Evolutionary conservation across 139 green algal genomes (phyloP).

Genomic region (Desmodesmus armatus): DNA sequence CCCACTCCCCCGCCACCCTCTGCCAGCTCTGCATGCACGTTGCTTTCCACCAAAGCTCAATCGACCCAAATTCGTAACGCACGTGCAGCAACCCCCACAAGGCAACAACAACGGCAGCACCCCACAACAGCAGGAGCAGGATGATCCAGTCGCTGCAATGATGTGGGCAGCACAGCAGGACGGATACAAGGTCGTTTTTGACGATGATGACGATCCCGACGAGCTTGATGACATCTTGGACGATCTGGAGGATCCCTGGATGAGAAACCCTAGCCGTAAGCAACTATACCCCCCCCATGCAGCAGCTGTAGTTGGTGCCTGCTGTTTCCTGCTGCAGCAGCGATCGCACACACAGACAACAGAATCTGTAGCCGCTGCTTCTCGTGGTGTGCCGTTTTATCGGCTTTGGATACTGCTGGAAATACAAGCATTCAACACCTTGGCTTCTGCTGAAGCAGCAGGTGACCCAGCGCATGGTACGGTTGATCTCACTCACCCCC

Average conservation of each 20-base stretch:
- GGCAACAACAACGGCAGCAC: too few relatives aligned
- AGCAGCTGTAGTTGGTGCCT: not conserved
- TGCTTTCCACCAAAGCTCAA: too few relatives aligned
- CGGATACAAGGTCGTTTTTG: not conserved
- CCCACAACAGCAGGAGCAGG: not conserved
- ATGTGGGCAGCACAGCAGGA: not conserved
- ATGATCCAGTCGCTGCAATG: not conserved
- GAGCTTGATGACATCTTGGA: constrained; percentile 2
- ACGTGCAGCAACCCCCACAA: too few relatives aligned
- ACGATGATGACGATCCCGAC: not conserved
- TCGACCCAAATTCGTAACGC: too few relatives aligned
- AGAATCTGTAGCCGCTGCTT: too few relatives aligned
- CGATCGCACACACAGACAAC: too few relatives aligned
- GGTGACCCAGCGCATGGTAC: not conserved
- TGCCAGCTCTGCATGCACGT: not conserved
- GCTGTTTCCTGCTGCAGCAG: not conserved
- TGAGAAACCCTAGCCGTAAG: constrained; percentile 32
- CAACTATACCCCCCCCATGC: not conserved
- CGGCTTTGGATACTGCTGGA: too few relatives aligned
- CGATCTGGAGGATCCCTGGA: constrained; percentile 28
- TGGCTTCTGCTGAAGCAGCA: not conserved
- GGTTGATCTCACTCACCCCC: too few relatives aligned
- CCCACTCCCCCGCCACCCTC: not conserved
- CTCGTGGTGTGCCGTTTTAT: too few relatives aligned
- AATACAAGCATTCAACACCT: not conserved